Evolutionary conservation across 768 basidiomycete species (phyloP).

Genomic region (Lactarius vividus): DNA sequence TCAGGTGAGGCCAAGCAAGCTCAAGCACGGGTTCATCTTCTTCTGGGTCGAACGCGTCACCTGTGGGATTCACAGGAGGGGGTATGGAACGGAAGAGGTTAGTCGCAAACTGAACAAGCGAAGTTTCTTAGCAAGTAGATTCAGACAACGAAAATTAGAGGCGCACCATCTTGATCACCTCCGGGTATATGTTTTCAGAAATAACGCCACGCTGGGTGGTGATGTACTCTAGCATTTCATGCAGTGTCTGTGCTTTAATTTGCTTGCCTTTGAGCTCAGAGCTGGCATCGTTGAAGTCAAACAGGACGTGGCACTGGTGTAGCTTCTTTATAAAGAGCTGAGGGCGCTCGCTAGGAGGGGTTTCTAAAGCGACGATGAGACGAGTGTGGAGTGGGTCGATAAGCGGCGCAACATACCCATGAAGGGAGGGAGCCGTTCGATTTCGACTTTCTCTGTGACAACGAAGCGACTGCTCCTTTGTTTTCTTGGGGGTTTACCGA

Average conservation of each 20-base stretch:
- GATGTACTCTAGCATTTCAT: slow-evolving; percentile 99
- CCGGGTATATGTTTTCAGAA: slow-evolving; percentile 96
- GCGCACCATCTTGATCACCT: slow-evolving; percentile 96
- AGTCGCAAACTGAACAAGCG: slow-evolving; percentile 73
- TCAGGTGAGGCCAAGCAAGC: slow-evolving; percentile 98
- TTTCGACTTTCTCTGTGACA: slow-evolving; percentile 93
- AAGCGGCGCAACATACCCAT: slow-evolving; percentile 52
- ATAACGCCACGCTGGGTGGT: slow-evolving; percentile 95
- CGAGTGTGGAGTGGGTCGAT: slow-evolving; percentile 18
- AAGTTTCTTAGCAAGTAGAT: slow-evolving; percentile 1
- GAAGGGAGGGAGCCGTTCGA: slow-evolving; percentile 91
- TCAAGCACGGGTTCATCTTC: slow-evolving; percentile 99
- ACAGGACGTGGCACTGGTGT: slow-evolving; percentile 93
- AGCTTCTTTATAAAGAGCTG: slow-evolving; percentile 93
- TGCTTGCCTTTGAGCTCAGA: slow-evolving; percentile 96
- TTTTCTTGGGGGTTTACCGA: slow-evolving; percentile 95
- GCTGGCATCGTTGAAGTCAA: slow-evolving; percentile 98
- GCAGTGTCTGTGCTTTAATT: slow-evolving; percentile 95
- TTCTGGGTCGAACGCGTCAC: slow-evolving; percentile 98
- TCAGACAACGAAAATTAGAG: slow-evolving; percentile 15
- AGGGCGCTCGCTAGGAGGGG: slow-evolving; percentile 80
- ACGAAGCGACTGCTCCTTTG: slow-evolving; percentile 97
- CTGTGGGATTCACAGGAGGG: slow-evolving; percentile 96
- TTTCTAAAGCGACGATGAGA: slow-evolving; percentile 57
- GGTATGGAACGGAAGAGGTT: slow-evolving; percentile 99